These are phyloP conservation scores for Byssoonygena ceratinophila DNA, from an alignment of 2,329 filamentous ascomycete genomes.

Conservation along the genomic window DNA sequence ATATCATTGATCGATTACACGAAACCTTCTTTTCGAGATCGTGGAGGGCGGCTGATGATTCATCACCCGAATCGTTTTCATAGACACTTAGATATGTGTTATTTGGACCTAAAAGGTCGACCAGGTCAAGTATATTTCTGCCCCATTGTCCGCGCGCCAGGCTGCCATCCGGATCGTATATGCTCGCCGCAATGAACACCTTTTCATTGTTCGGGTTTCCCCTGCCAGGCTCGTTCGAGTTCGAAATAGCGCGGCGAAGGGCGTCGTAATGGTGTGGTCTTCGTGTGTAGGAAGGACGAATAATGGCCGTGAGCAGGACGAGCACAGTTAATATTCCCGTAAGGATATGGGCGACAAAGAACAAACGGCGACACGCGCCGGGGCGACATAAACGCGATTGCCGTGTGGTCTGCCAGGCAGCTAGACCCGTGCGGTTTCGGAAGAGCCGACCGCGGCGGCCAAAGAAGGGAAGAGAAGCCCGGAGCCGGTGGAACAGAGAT, in stretches of 20 bases:
- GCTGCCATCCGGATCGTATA: slow-evolving; percentile 54
- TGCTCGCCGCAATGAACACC: slow-evolving; percentile 62
- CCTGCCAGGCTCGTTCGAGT: slow-evolving; percentile 30
- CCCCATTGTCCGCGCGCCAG: slow-evolving; percentile 57
- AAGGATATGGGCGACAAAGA: slow-evolving; percentile 24
- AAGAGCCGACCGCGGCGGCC: slow-evolving; percentile 25
- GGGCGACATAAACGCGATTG: slow-evolving; percentile 21
- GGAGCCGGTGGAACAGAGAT: slow-evolving; percentile 24
- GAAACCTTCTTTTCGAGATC: slow-evolving; percentile 43
- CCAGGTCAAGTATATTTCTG: slow-evolving; percentile 47
- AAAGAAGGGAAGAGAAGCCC: slow-evolving; percentile 22
- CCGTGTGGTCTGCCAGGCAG: slow-evolving; percentile 1
- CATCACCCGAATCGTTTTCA: slow-evolving; percentile 56
- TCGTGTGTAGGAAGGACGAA: slow-evolving; percentile 48
- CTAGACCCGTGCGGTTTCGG: not conserved
- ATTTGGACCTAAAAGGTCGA: slow-evolving; percentile 54
- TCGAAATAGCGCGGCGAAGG: slow-evolving; percentile 25
- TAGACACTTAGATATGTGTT: slow-evolving; percentile 65
- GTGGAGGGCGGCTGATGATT: slow-evolving; percentile 45
- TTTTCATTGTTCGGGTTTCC: slow-evolving; percentile 51
- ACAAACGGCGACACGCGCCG: slow-evolving; percentile 24
- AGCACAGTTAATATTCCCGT: slow-evolving; percentile 26
- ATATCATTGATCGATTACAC: slow-evolving; percentile 47
- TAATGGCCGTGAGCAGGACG: slow-evolving; percentile 36
- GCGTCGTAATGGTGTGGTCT: slow-evolving; percentile 44